Evolutionary conservation across 176 grass and related monocot species (phyloP), one percentile per base, ranked within the genome.

Genomic region (Themeda triandra): DNA sequence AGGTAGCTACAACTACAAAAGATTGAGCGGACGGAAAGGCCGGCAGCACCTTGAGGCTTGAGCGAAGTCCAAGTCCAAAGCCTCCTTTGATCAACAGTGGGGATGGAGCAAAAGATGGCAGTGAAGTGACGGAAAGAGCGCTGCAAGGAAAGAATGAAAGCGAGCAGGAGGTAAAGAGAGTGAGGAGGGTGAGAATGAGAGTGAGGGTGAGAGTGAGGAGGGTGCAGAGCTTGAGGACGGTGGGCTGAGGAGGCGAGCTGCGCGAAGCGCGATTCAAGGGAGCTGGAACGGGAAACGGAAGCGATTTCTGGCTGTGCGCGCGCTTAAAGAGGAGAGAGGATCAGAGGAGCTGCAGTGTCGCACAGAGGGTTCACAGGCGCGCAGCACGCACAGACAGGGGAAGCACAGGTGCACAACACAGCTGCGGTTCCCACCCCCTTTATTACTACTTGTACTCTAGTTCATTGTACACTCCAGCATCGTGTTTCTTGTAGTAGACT

Each of bases 71-170:
- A 44, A 25, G 58, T 27, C n/a, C 58, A 27, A 27, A 49, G n/a
- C 48, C 83, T 82, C 76, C 80, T 81, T 59, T 83, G 83, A 71
- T 82, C 77, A 78, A 76, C 83, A 87, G 89, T 63, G 59, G 25
- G 25, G 77, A 53, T 67, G 89, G 79, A 89, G 69, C 23, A 77
- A 88, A 92, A 89, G 87, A 86, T 58, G 66, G 82, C 62, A 64
- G n/a, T 49, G 89, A 91, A 80, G 88, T 68, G 91, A 92, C 83
- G 77, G 80, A 92, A 90, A 83, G 94, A 85, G 84, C 78, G 29
- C 86, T 63, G 83, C 85, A 76, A 86, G 71, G 81, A 79, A 93
- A 73, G 85, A 75, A 83, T 27, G 48, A 80, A 90, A 85, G 76
- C 54, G 21, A 17, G 82, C 63, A 60, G 66, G 71, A 51, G 29